Conservation (phyloP, 345 rosid species). For the Geranium rotundifolium region DNA sequence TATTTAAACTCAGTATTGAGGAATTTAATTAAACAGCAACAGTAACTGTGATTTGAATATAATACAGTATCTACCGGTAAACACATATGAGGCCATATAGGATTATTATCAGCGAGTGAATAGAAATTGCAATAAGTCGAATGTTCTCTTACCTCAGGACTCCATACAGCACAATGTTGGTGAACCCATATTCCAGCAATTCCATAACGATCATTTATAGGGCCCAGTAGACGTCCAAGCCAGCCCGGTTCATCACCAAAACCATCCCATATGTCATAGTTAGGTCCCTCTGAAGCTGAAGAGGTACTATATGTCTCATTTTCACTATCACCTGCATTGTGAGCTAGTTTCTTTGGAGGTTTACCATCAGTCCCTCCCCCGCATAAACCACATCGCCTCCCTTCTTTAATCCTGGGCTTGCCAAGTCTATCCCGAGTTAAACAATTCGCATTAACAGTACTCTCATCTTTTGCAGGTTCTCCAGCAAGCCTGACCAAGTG, state of each 20-base stretch:
- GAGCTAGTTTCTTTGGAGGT: conserved; percentile 68
- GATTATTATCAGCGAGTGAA: not conserved
- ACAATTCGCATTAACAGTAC: conserved; percentile 18
- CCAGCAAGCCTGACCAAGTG: conserved; percentile 23
- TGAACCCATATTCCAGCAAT: conserved; percentile 99
- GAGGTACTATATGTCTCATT: conserved; percentile 66
- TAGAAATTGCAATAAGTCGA: conserved; percentile 7
- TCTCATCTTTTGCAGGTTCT: conserved; percentile 26
- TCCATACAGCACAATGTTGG: conserved; percentile 96
- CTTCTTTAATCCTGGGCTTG: conserved; percentile 51
- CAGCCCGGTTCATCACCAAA: conserved; percentile 89
- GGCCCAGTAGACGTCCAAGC: conserved; percentile 94
- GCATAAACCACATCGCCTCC: conserved; percentile 87
- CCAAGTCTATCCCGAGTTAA: conserved; percentile 21
- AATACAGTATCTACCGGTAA: not conserved
- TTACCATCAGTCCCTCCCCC: conserved; percentile 93
- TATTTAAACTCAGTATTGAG: not conserved
- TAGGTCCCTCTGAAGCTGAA: conserved; percentile 76
- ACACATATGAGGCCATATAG: not conserved
- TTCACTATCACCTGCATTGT: conserved; percentile 65
- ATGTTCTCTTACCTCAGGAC: conserved; percentile 72
- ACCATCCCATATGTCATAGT: conserved; percentile 89
- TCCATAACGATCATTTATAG: conserved; percentile 87
- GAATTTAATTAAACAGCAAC: not conserved
- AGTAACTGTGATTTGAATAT: no score